Evolutionary conservation across 768 basidiomycete genomes (phyloP).

Genomic region (Phallus indusiatus): DNA sequence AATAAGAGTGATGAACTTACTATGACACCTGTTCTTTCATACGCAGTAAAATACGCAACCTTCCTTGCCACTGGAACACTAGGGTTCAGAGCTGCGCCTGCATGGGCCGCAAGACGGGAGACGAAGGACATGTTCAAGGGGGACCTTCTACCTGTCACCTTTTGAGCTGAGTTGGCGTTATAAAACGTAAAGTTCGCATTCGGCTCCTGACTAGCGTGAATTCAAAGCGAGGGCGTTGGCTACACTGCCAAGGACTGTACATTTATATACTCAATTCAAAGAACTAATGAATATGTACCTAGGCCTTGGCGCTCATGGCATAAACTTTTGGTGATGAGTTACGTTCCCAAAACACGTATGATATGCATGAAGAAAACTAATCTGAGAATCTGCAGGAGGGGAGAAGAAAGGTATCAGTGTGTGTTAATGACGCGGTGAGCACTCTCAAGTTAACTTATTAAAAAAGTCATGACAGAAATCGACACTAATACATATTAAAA

Average conservation of each 20-base stretch:
- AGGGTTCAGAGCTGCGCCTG: neutral
- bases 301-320: neutral
- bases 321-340: neutral
- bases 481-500: no score
- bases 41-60: slow-evolving; percentile 5
- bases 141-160: neutral
- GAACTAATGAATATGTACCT: neutral
- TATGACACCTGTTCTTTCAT: slow-evolving; percentile 5
- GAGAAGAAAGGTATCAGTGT: no score
- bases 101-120: neutral
- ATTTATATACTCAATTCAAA: neutral
- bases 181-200: neutral
- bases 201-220: neutral
- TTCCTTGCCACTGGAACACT: neutral
- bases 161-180: neutral
- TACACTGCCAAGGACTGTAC: neutral
- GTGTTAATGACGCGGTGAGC: no score
- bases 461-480: no score
- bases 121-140: neutral
- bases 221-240: neutral
- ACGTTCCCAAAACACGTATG: no score
- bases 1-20: neutral
- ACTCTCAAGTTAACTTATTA: no score
- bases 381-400: no score
- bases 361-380: no score